A percentile compares a stretch with the other conserved stretches of the same genome.
Evolutionary conservation across 148 eudicot genomes (phyloP).

Genomic region (Vaccinium myrtillus): DNA sequence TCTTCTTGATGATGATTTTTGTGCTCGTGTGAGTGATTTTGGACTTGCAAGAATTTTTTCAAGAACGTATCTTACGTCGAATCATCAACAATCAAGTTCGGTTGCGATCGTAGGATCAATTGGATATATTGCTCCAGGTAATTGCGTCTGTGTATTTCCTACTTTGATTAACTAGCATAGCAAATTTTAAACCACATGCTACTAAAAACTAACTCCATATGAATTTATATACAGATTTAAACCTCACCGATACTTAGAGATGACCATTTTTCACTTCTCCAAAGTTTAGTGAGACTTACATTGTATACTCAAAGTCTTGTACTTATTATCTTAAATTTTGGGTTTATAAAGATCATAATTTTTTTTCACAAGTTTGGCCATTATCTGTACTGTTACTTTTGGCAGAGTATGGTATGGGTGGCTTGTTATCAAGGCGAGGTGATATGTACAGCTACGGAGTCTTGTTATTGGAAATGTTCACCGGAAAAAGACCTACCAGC

Average conservation of each 20-base stretch:
- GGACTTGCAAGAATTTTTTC: too few species aligned
- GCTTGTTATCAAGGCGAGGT: background rate
- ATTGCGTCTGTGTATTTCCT: too few species aligned
- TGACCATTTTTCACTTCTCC: background rate
- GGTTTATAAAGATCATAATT: background rate
- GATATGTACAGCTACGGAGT: constrained; percentile 28
- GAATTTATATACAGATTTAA: background rate
- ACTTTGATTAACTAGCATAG: background rate
- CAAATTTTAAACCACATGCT: background rate
- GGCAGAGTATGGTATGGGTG: constrained; percentile 24
- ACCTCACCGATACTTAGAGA: background rate
- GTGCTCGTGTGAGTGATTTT: too few species aligned
- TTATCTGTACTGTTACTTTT: background rate
- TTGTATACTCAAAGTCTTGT: background rate
- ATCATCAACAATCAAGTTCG: too few species aligned
- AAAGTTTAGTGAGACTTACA: background rate
- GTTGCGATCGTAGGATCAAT: too few species aligned
- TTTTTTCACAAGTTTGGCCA: background rate
- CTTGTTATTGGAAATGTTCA: constrained; percentile 14
- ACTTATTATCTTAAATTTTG: background rate
- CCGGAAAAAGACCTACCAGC: constrained; percentile 21
- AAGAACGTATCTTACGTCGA: too few species aligned
- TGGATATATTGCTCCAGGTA: too few species aligned
- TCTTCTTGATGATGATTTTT: too few species aligned
- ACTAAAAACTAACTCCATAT: background rate